Base-by-base conservation (phyloP, 1,284 basidiomycete genomes). In the Heterobasidion occidentale region DNA sequence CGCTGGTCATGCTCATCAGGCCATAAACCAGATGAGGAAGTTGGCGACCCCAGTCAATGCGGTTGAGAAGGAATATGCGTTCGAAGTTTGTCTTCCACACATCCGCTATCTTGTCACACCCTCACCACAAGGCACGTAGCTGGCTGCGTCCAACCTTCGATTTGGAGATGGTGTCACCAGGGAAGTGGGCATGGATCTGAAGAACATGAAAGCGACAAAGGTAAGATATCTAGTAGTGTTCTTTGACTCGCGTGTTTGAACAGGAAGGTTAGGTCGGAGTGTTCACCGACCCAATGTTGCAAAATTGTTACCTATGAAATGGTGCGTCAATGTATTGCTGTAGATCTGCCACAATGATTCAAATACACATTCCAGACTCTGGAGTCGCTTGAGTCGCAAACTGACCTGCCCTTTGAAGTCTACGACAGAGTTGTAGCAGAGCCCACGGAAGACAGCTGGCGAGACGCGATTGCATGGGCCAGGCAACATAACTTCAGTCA, bases 131-230 rank as follows among this genome's bases (percentile, higher is more conserved):
- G 11, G 50, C 45, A 14, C 20, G 17, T 63, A 93, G 90, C 86
- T 98, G 58, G 92, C 94, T 11, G 94, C 95, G 1, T 88, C 90
- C 52, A 95, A 94, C 68, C 74, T 97, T 58, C 78, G 93, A 54
- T 96, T 94, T 67, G 92, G 92, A 2, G 87, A 92, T 60, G 91
- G 92, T 45, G 92, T 93, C 48, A 95, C 93, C 5, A 78, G 80
- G 35, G 94, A 97, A 73, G 91, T 98, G 52, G 95, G 94, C 27
- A 92, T 94, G 89, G 94, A 95, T 71, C 79, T 95, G 63, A 89
- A 88, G 77, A 93, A 94, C 71, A 87, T 92, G 87, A 88, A 86
- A 54, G 90, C 92, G 7, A 79, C 80, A 63, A 92, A 90, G 78
- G 88, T 86, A 60, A 15, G 68, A 51, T 11, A 27, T 9, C 33